phyloP scores from a whole-genome alignment of 2,329 filamentous ascomycete species.

The Fusarium secorum region DNA sequence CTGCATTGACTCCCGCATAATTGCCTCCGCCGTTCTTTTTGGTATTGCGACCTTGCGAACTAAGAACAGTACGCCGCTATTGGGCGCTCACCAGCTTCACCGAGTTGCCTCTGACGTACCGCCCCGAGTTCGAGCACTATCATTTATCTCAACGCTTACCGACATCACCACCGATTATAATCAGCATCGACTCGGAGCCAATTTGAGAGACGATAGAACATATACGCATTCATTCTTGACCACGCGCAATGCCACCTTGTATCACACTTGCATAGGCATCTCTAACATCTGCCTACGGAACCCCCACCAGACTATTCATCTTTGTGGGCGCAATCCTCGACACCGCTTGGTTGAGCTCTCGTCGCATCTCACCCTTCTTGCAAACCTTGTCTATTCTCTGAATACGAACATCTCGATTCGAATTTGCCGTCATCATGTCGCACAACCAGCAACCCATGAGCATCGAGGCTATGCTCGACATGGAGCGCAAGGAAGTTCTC shows the following conservation, averaged over 20 bases:
- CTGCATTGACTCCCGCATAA: not conserved
- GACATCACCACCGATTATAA: not conserved
- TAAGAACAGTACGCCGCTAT: conserved; percentile 12
- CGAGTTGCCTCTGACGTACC: conserved; percentile 32
- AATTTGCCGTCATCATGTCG: conserved; percentile 44
- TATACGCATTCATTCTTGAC: not conserved
- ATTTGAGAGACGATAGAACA: conserved; percentile 6
- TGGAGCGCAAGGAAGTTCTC: conserved; percentile 78
- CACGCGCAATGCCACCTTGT: conserved; percentile 31
- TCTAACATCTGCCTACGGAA: conserved; percentile 4
- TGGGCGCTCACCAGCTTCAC: conserved; percentile 23
- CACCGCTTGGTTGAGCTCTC: not conserved
- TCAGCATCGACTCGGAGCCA: not conserved
- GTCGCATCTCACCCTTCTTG: not conserved
- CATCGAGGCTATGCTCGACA: conserved; percentile 77
- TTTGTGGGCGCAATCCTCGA: conserved; percentile 12
- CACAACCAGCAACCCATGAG: conserved; percentile 65
- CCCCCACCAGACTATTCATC: conserved; percentile 16
- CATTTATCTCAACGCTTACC: not conserved
- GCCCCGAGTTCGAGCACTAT: conserved; percentile 15
- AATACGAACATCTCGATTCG: not conserved
- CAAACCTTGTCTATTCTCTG: not conserved
- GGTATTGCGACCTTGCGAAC: conserved; percentile 11
- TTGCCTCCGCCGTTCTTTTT: not conserved
- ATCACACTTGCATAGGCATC: conserved; percentile 12